phyloP scores from a whole-genome alignment of 768 basidiomycete species.

The Cantharellus anzutake region DNA sequence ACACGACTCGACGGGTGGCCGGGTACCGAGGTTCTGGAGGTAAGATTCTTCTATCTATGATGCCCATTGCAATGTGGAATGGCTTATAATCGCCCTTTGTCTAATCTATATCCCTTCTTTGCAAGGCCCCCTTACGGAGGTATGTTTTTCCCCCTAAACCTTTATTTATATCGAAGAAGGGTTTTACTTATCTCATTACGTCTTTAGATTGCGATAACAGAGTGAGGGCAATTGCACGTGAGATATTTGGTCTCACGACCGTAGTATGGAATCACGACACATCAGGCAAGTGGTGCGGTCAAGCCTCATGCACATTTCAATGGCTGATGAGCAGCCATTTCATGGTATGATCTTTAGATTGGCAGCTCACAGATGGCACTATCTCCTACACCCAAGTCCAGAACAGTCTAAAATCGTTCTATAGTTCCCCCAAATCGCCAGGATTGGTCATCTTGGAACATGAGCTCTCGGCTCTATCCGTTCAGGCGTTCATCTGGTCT shows the following conservation, averaged over 20 bases:
- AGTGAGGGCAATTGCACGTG: constrained; percentile 66
- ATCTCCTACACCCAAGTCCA: constrained; percentile 32
- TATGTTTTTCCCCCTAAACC: neutral
- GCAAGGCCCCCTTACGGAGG: constrained; percentile 59
- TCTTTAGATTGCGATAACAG: constrained; percentile 48
- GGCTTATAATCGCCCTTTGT: too few relatives aligned
- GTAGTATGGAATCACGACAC: constrained; percentile 77
- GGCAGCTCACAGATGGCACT: constrained; percentile 13
- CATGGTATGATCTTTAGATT: neutral
- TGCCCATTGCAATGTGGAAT: neutral
- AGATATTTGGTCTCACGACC: constrained; percentile 72
- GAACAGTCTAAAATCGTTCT: constrained; percentile 27
- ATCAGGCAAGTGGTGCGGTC: constrained; percentile 7
- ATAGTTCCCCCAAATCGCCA: constrained; percentile 43
- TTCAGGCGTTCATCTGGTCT: constrained; percentile 44
- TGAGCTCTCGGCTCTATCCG: constrained; percentile 42
- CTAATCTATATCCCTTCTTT: neutral
- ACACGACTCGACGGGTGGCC: constrained; percentile 54
- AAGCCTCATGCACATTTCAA: neutral
- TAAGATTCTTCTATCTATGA: neutral
- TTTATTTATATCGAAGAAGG: neutral
- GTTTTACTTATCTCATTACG: neutral
- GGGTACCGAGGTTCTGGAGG: constrained; percentile 51
- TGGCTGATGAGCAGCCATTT: neutral
- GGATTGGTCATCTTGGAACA: constrained; percentile 78